Evolutionary conservation across 805 yeast species (phyloP).

Genomic region (Teunomyces gatunensis): DNA sequence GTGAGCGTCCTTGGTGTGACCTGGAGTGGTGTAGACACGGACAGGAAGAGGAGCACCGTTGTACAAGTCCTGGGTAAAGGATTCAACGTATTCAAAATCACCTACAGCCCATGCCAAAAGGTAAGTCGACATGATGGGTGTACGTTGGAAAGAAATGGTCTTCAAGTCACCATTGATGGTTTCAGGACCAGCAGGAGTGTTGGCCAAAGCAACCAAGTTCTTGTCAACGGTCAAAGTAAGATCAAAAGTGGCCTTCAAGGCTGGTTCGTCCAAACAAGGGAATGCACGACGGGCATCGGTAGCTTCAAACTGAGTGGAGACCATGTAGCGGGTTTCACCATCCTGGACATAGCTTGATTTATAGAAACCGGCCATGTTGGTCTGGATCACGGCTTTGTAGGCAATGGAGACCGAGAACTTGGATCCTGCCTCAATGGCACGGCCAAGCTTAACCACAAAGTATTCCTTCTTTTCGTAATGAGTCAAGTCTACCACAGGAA

Average conservation of each 20-base stretch:
- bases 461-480: conserved; percentile 59
- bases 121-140: conserved; percentile 57
- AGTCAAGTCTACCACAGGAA: conserved; percentile 20
- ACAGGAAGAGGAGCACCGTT: conserved; percentile 45
- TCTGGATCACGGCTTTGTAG: conserved; percentile 46
- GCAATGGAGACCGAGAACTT: conserved; percentile 26
- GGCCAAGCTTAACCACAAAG: conserved; percentile 55
- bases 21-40: conserved; percentile 52
- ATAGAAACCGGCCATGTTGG: conserved; percentile 59
- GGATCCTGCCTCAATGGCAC: conserved; percentile 18
- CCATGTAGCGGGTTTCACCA: conserved; percentile 37
- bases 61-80: conserved; percentile 39
- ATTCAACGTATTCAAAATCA: conserved; percentile 52
- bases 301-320: conserved; percentile 58
- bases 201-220: conserved; percentile 42
- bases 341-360: conserved; percentile 42
- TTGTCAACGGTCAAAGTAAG: conserved; percentile 37
- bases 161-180: conserved; percentile 14
- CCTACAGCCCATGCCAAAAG: conserved; percentile 60
- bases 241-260: conserved; percentile 52
- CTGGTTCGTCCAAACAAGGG: conserved; percentile 59
- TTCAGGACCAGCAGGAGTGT: conserved; percentile 42
- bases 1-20: conserved; percentile 44
- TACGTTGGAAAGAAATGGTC: conserved; percentile 38
- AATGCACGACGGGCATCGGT: conserved; percentile 59